phyloP scores from a whole-genome alignment of 805 yeast species.

The Ogataea populi-albae region DNA sequence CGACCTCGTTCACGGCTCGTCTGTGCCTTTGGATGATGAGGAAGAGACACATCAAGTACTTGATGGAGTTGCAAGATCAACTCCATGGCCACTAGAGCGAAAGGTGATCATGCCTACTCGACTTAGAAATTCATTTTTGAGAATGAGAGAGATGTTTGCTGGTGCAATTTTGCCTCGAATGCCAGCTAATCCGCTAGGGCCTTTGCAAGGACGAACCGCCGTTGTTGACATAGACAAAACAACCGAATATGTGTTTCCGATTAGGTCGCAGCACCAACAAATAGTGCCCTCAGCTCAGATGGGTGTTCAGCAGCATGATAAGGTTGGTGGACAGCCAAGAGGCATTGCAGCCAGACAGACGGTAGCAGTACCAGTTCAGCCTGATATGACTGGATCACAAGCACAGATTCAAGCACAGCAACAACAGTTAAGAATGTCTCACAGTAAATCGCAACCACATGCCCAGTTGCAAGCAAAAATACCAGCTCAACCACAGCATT shows the following conservation, averaged over 20 bases:
- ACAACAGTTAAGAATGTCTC: slow-evolving; percentile 20
- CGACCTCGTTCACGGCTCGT: slow-evolving; percentile 49
- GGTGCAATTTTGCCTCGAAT: slow-evolving; percentile 71
- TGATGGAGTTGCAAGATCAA: slow-evolving; percentile 79
- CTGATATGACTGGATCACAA: slow-evolving; percentile 1
- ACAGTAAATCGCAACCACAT: slow-evolving; percentile 18
- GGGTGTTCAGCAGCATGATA: slow-evolving; percentile 2
- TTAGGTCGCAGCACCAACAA: slow-evolving; percentile 45
- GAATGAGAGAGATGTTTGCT: slow-evolving; percentile 94
- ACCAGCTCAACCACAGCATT: slow-evolving; percentile 16
- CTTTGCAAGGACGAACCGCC: slow-evolving; percentile 76
- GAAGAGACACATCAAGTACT: slow-evolving; percentile 91
- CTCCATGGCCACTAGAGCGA: slow-evolving; percentile 81
- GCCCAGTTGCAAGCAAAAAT: slow-evolving; percentile 18
- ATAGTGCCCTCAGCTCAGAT: slow-evolving; percentile 8
- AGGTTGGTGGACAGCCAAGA: slow-evolving; percentile 3
- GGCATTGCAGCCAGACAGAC: slow-evolving; percentile 1
- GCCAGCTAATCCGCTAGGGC: slow-evolving; percentile 59
- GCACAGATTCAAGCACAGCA: slow-evolving; percentile 10
- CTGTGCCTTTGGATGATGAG: slow-evolving; percentile 68
- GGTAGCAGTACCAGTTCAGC: slow-evolving; percentile 1
- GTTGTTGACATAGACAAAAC: slow-evolving; percentile 71
- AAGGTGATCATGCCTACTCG: slow-evolving; percentile 68
- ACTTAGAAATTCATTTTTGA: slow-evolving; percentile 67
- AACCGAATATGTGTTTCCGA: slow-evolving; percentile 56